Base-by-base conservation (phyloP, 805 yeast genomes). In the Candida sakaeoensis region DNA sequence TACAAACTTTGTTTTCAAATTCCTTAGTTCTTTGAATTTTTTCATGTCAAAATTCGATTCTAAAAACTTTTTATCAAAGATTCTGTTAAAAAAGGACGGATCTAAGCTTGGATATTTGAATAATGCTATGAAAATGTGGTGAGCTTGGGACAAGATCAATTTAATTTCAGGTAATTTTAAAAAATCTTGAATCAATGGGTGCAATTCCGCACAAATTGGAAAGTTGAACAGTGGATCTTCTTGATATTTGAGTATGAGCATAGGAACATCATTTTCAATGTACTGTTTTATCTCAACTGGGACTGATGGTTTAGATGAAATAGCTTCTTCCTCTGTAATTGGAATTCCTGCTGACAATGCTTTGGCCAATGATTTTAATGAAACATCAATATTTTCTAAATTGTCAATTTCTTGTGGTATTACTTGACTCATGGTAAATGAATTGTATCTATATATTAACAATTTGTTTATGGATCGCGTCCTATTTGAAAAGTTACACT, bases 81-180 rank as follows among this genome's bases (percentile, higher is more conserved):
- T 26, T 13, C 15, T 28, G 14, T 8, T n/a, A 28, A 4, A 4
- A 15, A 14, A 15, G 10, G 5, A 13, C 16, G 32, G 18, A 15
- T 28, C 32, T 15, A 28, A 28, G 16, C 16, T 28, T 14, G 32
- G 32, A 15, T 28, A 28, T 15, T 28, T 28, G 32, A 28, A 8
- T 28, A 28, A 15, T 15, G 32, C 32, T 7, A 28, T 28, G 32
- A n/a, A 28, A 5, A 14, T 8, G 8, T 13, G 32, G 16, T 28
- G 32, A 28, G 32, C 8, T 28, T 28, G 32, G 16, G 32, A 28
- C 7, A 28, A 15, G 8, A 28, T 28, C 10, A 13, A 8, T 28
- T 28, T 28, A n/a, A 28, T 28, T 28, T 28, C 32, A 5, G 18
- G 32, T n/a, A 28, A 28, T 15, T 28, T 6, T 7, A 14, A 28